These are phyloP conservation scores for Colletotrichum coccodes DNA, from an alignment of 2,329 filamentous ascomycete genomes.

Conservation along the genomic window DNA sequence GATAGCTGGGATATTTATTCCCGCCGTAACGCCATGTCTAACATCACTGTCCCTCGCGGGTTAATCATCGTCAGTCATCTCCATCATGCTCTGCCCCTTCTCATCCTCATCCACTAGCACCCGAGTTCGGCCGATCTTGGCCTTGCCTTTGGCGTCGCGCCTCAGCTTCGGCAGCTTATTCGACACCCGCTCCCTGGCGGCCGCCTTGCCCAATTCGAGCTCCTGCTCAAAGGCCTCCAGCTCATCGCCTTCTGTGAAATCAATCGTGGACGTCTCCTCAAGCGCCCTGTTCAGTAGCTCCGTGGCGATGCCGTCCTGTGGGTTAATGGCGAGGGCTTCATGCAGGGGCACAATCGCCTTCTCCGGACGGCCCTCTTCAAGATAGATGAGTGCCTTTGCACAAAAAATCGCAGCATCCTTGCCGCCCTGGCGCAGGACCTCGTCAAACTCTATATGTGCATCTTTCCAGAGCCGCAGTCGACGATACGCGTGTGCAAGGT, in stretches of 20 bases:
- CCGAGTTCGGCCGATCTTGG: constrained; percentile 48
- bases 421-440: constrained; percentile 83
- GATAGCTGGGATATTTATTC: constrained; percentile 1
- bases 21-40: constrained; percentile 4
- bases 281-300: constrained; percentile 80
- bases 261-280: constrained; percentile 65
- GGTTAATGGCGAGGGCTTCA: constrained; percentile 81
- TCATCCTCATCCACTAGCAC: constrained; percentile 47
- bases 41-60: neutral
- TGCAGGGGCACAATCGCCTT: constrained; percentile 87
- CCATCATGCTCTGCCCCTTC: constrained; percentile 61
- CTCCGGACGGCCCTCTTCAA: constrained; percentile 79
- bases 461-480: constrained; percentile 75
- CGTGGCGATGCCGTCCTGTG: constrained; percentile 84
- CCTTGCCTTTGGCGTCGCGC: constrained; percentile 56
- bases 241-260: constrained; percentile 56
- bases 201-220: constrained; percentile 57
- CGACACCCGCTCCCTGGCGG: constrained; percentile 50
- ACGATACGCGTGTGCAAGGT: constrained; percentile 88
- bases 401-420: constrained; percentile 83
- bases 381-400: constrained; percentile 84
- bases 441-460: constrained; percentile 84
- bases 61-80: constrained; percentile 65
- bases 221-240: constrained; percentile 63
- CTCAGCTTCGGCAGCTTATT: constrained; percentile 39